phyloP scores from a whole-genome alignment of 805 yeast genomes.

The Yarrowia divulgata region DNA sequence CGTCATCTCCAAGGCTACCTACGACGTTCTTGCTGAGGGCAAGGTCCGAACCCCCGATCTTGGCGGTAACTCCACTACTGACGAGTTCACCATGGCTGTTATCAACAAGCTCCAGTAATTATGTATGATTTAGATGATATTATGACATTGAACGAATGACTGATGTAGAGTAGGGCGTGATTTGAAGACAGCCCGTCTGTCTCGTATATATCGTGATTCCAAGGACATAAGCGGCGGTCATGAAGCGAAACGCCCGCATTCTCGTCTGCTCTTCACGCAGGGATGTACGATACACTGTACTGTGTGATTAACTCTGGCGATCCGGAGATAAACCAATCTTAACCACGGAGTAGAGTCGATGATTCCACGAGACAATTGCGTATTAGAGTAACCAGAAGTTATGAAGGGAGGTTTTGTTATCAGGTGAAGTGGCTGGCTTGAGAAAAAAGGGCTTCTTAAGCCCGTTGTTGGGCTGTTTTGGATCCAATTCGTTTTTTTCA shows the following conservation, averaged over 20 bases:
- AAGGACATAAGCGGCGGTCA: too few relatives aligned
- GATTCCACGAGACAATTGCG: not conserved
- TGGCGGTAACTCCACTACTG: slow-evolving; percentile 88
- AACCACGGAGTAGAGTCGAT: not conserved
- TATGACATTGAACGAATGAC: slow-evolving; percentile 37
- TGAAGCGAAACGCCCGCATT: not conserved
- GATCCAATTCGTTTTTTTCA: too few relatives aligned
- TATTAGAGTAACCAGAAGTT: too few relatives aligned
- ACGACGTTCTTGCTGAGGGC: slow-evolving; percentile 89
- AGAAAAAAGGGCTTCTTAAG: too few relatives aligned
- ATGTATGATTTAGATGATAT: slow-evolving; percentile 41
- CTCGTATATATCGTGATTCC: too few relatives aligned
- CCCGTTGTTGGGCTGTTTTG: too few relatives aligned
- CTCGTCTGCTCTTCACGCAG: not conserved
- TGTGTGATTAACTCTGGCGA: slow-evolving; percentile 7
- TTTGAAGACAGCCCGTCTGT: too few relatives aligned
- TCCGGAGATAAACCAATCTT: slow-evolving; percentile 27
- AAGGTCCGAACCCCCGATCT: slow-evolving; percentile 84
- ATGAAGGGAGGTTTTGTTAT: too few relatives aligned
- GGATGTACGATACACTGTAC: not conserved
- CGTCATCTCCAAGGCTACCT: slow-evolving; percentile 86
- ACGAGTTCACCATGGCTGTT: slow-evolving; percentile 93
- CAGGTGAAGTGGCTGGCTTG: too few relatives aligned
- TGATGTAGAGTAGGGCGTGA: not conserved
- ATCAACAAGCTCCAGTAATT: slow-evolving; percentile 66